These are phyloP conservation scores for Plectranthus barbatus DNA, from an alignment of 257 asterid genomes.

Conservation along the genomic window DNA sequence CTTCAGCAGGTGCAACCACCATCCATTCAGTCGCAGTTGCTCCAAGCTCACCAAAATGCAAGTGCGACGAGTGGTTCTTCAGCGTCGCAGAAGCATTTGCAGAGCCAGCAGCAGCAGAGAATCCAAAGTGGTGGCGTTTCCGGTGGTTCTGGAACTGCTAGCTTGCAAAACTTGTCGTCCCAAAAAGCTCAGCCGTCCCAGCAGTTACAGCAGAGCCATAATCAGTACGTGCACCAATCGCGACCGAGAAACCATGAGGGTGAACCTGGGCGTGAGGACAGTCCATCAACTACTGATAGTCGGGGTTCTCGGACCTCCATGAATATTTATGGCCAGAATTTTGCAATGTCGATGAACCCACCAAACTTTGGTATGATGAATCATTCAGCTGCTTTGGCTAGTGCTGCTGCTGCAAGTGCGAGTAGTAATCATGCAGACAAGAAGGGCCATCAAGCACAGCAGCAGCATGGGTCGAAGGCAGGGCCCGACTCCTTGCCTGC, in stretches of 20 bases:
- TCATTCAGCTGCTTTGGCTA: constrained; percentile 40
- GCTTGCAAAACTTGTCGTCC: constrained; percentile 41
- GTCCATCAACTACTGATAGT: constrained; percentile 53
- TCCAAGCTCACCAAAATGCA: constrained; percentile 46
- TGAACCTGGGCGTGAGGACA: constrained; percentile 49
- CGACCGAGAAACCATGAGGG: constrained; percentile 45
- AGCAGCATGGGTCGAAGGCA: constrained; percentile 33
- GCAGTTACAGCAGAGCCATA: constrained; percentile 38
- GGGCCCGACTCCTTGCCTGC: constrained; percentile 51
- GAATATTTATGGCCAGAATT: constrained; percentile 60
- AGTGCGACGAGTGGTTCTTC: constrained; percentile 48
- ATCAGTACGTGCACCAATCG: constrained; percentile 31
- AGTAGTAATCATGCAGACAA: constrained; percentile 46
- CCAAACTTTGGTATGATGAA: constrained; percentile 54
- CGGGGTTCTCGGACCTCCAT: constrained; percentile 47
- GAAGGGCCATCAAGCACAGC: constrained; percentile 47
- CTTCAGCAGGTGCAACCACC: constrained; percentile 70
- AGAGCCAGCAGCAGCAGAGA: constrained; percentile 53
- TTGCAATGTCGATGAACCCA: constrained; percentile 59
- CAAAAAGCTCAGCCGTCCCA: constrained; percentile 48
- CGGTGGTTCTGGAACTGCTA: constrained; percentile 28
- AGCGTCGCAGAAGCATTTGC: constrained; percentile 74
- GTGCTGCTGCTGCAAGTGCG: constrained; percentile 16
- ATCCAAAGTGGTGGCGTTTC: constrained; percentile 28
- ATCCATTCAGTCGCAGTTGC: constrained; percentile 51